Conservation (phyloP, 768 basidiomycete genomes). For the Lyophyllum semitale region DNA sequence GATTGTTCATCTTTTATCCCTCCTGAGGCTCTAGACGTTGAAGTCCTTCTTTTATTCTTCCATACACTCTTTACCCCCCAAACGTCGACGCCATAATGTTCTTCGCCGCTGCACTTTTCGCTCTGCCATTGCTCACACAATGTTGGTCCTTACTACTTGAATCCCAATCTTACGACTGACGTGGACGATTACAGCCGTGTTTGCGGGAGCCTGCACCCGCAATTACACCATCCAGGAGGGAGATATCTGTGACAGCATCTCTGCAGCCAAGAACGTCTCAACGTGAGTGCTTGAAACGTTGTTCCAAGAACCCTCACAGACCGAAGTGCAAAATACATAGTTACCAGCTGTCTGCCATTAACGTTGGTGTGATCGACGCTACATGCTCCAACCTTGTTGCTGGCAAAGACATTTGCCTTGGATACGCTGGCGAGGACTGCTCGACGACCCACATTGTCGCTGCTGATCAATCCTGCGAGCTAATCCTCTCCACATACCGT, state of each 20-base stretch:
- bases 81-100: conserved; percentile 18
- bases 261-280: conserved; percentile 58
- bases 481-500: conserved; percentile 36
- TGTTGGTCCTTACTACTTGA: conserved; percentile 29
- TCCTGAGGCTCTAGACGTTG: conserved; percentile 12
- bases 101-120: conserved; percentile 42
- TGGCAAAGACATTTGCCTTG: conserved; percentile 61
- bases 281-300: conserved; percentile 44
- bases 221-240: conserved; percentile 56
- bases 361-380: conserved; percentile 49
- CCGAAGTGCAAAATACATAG: conserved; percentile 32
- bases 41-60: conserved; percentile 22
- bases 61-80: conserved; percentile 19
- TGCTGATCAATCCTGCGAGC: conserved; percentile 58
- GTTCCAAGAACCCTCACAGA: neutral
- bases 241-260: conserved; percentile 72
- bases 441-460: conserved; percentile 56
- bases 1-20: conserved; percentile 5
- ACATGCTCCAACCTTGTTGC: conserved; percentile 61
- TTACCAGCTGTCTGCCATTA: conserved; percentile 73
- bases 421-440: conserved; percentile 62
- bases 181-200: conserved; percentile 20
- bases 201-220: conserved; percentile 54
- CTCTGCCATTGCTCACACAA: conserved; percentile 47
- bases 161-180: conserved; percentile 2